Base-by-base conservation (phyloP, 2,329 filamentous ascomycete species). In the Epichloe scottii region DNA sequence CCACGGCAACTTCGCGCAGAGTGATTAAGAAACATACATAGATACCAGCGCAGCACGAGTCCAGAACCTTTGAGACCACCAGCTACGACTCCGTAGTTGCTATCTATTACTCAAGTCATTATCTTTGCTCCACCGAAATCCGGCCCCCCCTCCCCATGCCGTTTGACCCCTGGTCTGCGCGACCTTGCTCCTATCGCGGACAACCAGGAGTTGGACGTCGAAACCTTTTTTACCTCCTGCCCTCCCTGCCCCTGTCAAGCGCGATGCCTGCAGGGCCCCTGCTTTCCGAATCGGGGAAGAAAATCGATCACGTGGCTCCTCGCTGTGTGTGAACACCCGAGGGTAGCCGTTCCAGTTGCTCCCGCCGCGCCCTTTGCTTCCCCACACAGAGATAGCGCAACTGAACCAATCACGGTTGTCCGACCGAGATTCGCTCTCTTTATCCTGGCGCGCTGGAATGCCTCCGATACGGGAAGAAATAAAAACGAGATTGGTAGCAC, bases 221-320 rank as follows among this genome's bases (percentile, higher is more conserved):
- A 43, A 30, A 11, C 26, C 43, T 6, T 5, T 5, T 15, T n/a
- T n/a, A n/a, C 14, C 21, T 34, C 38, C 44, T n/a, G 34, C 14
- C 15, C 5, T 35, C 21, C 17, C 8, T 6, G 26, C 43, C 15
- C 39, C 38, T 48, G 37, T 48, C 46, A 43, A 37, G 37, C 47
- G n/a, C 19, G 23, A 48, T 51, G n/a, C n/a, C n/a, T n/a, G 51
- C 53, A 53, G 43, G 49, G 21, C 26, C 23, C 40, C 34, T 19
- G 14, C 14, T 52, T 51, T 46, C 48, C 50, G 49, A 21, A 50
- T 45, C 39, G 51, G 55, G 51, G 15, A 26, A 37, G 45, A 41
- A 48, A 33, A 43, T 37, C 46, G 47, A 53, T 60, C 59, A 58
- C 59, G 59, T 59, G 58, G 58, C 48, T 37, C 49, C 51, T 55